These are phyloP conservation scores for Sutorius eximius DNA, from an alignment of 1,284 basidiomycete species.

Conservation along the genomic window DNA sequence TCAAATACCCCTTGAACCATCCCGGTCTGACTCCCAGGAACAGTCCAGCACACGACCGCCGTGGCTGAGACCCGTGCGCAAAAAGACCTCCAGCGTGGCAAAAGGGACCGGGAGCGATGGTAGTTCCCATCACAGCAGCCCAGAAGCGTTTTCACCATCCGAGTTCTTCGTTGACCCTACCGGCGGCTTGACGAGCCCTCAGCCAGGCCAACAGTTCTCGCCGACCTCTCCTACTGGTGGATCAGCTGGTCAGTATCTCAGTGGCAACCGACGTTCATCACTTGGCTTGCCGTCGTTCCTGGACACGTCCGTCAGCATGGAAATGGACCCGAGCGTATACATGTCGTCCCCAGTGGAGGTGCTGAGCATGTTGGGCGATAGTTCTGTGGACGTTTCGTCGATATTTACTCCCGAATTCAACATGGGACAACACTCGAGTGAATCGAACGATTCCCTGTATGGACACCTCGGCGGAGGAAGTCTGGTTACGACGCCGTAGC, in stretches of 20 bases:
- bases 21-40: constrained; percentile 52
- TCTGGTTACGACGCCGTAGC: constrained; percentile 33
- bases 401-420: constrained; percentile 33
- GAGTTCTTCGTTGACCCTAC: constrained; percentile 55
- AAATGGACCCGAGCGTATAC: constrained; percentile 33
- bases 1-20: constrained; percentile 77
- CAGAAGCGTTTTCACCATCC: constrained; percentile 61
- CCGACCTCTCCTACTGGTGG: constrained; percentile 14
- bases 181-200: constrained; percentile 25
- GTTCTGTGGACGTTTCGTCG: constrained; percentile 28
- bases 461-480: constrained; percentile 22
- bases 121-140: constrained; percentile 58
- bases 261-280: constrained; percentile 24
- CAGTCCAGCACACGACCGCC: constrained; percentile 61
- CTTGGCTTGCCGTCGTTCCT: constrained; percentile 22
- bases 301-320: constrained; percentile 31
- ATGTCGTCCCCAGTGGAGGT: constrained; percentile 35
- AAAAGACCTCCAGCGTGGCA: constrained; percentile 56
- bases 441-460: constrained; percentile 32
- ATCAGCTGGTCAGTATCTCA: constrained; percentile 23
- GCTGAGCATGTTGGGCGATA: constrained; percentile 33
- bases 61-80: constrained; percentile 85
- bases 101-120: constrained; percentile 41
- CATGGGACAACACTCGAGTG: constrained; percentile 28
- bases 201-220: constrained; percentile 22